Conservation (phyloP, 192 early-diverging fungal genomes). For the Umbelopsis vinacea region DNA sequence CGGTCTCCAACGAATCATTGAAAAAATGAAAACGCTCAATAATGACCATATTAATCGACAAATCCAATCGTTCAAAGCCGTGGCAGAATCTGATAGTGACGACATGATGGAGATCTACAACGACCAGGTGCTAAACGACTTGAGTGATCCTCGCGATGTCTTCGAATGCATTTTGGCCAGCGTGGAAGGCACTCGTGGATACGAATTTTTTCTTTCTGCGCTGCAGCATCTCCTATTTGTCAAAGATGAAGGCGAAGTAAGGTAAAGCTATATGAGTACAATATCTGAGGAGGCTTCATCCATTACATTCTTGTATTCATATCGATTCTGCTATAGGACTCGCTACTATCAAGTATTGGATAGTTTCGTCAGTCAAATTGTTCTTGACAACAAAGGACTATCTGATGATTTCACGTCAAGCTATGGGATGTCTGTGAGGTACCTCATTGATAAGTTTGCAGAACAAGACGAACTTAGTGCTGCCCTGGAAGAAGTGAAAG, state of each 20-base stretch:
- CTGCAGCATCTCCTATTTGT: conserved; percentile 77
- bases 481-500: conserved; percentile 69
- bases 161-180: conserved; percentile 72
- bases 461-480: conserved; percentile 79
- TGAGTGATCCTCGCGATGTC: conserved; percentile 77
- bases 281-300: too few relatives aligned
- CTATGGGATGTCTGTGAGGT: conserved; percentile 70
- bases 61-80: conserved; percentile 30
- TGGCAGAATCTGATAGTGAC: conserved; percentile 52
- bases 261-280: conserved; percentile 23
- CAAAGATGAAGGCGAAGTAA: conserved; percentile 67
- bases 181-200: conserved; percentile 72
- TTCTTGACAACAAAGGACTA: conserved; percentile 71
- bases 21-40: conserved; percentile 54
- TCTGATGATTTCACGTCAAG: conserved; percentile 62
- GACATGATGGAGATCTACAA: conserved; percentile 70
- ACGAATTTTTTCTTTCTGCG: conserved; percentile 75
- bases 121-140: conserved; percentile 71
- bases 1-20: conserved; percentile 69
- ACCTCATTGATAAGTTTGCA: conserved; percentile 75
- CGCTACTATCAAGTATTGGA: conserved; percentile 83
- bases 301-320: too few relatives aligned
- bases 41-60: conserved; percentile 50
- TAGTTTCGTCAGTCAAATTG: conserved; percentile 75
- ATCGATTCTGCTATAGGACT: conserved; percentile 38